These are phyloP conservation scores for Suillus clintonianus DNA, from an alignment of 768 basidiomycete species.

Conservation along the genomic window DNA sequence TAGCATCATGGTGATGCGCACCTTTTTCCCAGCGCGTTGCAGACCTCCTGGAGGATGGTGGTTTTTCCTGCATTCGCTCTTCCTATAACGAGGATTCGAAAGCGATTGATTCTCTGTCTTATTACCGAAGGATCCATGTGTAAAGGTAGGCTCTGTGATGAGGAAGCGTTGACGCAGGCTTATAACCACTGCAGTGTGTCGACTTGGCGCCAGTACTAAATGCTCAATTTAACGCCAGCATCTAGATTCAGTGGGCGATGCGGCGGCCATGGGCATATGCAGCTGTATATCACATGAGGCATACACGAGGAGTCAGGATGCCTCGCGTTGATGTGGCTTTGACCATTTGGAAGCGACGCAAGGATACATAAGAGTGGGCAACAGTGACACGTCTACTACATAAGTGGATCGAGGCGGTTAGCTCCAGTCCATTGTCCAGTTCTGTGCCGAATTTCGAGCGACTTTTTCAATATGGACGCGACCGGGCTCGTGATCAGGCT, in stretches of 20 bases:
- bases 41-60: conserved; percentile 40
- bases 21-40: conserved; percentile 25
- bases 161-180: neutral
- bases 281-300: neutral
- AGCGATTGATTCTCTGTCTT: conserved; percentile 16
- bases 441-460: no score
- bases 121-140: neutral
- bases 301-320: neutral
- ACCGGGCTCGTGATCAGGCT: no score
- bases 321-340: neutral
- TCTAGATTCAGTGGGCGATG: neutral
- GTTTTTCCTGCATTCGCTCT: conserved; percentile 44
- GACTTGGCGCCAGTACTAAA: neutral
- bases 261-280: neutral
- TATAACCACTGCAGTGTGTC: neutral
- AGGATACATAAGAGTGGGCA: neutral
- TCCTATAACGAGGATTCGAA: conserved; percentile 44
- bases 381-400: neutral
- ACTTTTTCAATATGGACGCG: no score
- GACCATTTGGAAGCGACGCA: neutral
- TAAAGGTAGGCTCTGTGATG: neutral
- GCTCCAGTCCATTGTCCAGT: no score
- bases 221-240: neutral
- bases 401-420: no score
- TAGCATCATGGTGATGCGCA: neutral